A percentile compares a stretch with the other conserved stretches of the same genome.
These are phyloP conservation scores for Psidium guajava DNA, from an alignment of 345 rosid species.

Conservation along the genomic window DNA sequence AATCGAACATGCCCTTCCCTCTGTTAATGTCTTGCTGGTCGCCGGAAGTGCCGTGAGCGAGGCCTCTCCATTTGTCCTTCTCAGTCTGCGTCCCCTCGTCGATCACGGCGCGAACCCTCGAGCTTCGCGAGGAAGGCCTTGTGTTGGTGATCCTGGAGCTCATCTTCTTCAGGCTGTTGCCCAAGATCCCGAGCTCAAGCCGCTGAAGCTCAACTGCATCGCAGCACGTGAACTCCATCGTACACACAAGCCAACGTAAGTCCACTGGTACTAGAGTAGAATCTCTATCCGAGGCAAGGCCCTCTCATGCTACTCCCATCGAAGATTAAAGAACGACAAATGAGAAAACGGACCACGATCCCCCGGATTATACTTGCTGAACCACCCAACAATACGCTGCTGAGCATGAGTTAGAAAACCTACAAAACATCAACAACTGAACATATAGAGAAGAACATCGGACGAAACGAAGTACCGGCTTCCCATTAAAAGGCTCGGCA, in stretches of 20 bases:
- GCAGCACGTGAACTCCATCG: no score
- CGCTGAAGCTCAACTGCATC: no score
- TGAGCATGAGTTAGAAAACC: background rate
- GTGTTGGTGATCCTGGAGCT: background rate
- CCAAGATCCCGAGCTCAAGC: background rate
- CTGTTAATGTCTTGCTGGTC: conserved; percentile 1
- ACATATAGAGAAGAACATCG: no score
- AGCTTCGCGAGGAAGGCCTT: background rate
- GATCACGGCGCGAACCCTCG: background rate
- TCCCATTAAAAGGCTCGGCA: no score
- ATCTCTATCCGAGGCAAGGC: no score
- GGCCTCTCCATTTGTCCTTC: conserved; percentile 6
- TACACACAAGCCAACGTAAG: no score
- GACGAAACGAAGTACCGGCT: no score
- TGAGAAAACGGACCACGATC: background rate
- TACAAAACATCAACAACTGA: background rate
- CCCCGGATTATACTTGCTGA: background rate
- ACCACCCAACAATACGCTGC: background rate
- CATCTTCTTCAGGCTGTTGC: conserved; percentile 3
- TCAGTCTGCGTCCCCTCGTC: conserved; percentile 4
- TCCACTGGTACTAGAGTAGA: no score
- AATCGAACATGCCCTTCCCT: no score
- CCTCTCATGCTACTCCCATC: no score
- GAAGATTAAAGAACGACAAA: background rate
- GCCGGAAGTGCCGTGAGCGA: background rate